phyloP scores from a whole-genome alignment of 1,284 basidiomycete species.

The Pascua sp. region DNA sequence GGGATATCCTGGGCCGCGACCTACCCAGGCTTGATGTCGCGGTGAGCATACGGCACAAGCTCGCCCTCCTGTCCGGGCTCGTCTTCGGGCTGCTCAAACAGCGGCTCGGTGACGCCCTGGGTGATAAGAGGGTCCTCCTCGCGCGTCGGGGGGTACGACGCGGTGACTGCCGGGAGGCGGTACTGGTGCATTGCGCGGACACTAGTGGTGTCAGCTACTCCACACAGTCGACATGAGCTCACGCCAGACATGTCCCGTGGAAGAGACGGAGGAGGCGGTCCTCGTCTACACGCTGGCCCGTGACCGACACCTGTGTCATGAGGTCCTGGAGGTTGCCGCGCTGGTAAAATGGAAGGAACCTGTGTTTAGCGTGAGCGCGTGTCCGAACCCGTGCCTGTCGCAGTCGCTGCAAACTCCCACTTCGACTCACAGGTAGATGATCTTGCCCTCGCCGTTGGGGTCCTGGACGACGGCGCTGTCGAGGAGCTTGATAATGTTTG shows the following conservation, averaged over 20 bases:
- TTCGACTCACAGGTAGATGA: conserved; percentile 69
- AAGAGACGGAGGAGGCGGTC: conserved; percentile 82
- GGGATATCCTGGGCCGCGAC: no score
- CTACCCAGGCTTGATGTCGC: conserved; percentile 87
- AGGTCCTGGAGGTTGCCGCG: conserved; percentile 91
- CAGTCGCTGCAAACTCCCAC: no score
- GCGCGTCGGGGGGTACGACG: conserved; percentile 27
- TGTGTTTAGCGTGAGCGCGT: conserved; percentile 8
- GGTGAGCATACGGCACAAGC: conserved; percentile 85
- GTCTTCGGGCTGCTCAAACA: conserved; percentile 75
- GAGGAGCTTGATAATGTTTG: conserved; percentile 49
- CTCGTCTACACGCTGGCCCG: conserved; percentile 79
- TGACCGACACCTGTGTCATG: conserved; percentile 81
- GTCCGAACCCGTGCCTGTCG: not conserved
- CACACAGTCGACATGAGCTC: conserved; percentile 13
- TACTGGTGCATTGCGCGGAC: conserved; percentile 91
- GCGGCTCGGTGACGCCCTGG: conserved; percentile 23
- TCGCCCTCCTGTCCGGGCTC: conserved; percentile 47
- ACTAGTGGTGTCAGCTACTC: conserved; percentile 20
- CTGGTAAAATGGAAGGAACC: conserved; percentile 38
- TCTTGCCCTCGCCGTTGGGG: conserved; percentile 71
- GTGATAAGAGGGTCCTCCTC: conserved; percentile 34
- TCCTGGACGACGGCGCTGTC: conserved; percentile 95
- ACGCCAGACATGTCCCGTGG: conserved; percentile 86
- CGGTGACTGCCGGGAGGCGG: conserved; percentile 44